A percentile compares a stretch with the other conserved stretches of the same genome.
Evolutionary conservation across 2,329 filamentous ascomycete species (phyloP).

Genomic region (Fonsecaea erecta): DNA sequence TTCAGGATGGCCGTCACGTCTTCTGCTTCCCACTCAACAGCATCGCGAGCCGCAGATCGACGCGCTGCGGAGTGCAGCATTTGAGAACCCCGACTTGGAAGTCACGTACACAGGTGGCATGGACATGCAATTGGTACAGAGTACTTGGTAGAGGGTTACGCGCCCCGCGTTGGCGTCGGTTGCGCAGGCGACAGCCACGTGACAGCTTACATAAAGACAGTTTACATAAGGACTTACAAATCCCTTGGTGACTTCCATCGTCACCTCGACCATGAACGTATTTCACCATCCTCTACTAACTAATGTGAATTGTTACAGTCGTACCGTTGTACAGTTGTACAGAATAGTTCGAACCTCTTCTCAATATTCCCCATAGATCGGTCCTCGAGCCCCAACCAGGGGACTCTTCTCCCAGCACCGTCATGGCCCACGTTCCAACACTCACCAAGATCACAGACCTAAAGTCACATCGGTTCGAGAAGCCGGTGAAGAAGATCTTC

Average conservation of each 20-base stretch:
- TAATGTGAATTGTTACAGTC: too few species aligned
- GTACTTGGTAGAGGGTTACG: not conserved
- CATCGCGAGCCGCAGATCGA: not conserved
- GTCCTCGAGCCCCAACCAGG: not conserved
- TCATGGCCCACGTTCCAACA: slow-evolving; percentile 20
- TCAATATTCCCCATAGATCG: too few species aligned
- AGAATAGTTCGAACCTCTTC: too few species aligned
- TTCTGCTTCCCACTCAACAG: slow-evolving; percentile 16
- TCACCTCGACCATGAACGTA: too few species aligned
- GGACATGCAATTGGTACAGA: not conserved
- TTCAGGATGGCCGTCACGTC: slow-evolving; percentile 31
- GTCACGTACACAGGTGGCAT: not conserved
- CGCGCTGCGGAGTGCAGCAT: slow-evolving; percentile 8
- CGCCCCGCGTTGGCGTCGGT: not conserved
- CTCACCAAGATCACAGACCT: slow-evolving; percentile 21
- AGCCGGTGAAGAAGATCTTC: slow-evolving; percentile 80
- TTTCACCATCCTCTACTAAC: too few species aligned
- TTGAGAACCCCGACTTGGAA: not conserved
- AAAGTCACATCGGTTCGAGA: slow-evolving; percentile 61
- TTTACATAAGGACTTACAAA: too few species aligned
- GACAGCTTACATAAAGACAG: not conserved
- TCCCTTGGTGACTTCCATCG: too few species aligned
- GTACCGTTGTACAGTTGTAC: too few species aligned
- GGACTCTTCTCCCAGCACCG: not conserved
- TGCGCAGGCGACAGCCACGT: slow-evolving; percentile 3